Evolutionary conservation across 2,329 filamentous ascomycete species (phyloP).

Genomic region (Penicillium verrucosum): DNA sequence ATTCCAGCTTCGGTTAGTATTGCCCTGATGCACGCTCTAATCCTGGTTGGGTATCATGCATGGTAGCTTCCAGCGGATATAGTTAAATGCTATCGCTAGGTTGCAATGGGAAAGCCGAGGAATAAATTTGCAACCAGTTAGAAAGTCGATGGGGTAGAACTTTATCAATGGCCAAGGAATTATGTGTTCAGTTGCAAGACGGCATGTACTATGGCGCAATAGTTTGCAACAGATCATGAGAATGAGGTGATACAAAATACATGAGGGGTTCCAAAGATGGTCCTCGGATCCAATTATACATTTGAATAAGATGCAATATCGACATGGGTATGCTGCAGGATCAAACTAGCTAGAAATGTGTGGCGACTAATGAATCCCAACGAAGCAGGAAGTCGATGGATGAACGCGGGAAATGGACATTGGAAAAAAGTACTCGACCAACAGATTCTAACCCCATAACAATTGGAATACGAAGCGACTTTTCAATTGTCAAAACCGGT

Average conservation of each 20-base stretch:
- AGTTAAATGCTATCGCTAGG: not conserved
- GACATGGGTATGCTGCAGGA: not conserved
- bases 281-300: not conserved
- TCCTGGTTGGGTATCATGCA: not conserved
- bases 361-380: not conserved
- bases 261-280: not conserved
- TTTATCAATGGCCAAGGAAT: not conserved
- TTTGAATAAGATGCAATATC: not conserved
- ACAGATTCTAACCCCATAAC: not conserved
- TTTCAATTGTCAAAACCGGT: not conserved
- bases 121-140: not conserved
- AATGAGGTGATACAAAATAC: constrained; percentile 1
- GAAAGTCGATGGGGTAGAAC: not conserved
- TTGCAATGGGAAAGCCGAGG: not conserved
- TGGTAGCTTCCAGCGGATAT: not conserved
- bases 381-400: not conserved
- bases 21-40: not conserved
- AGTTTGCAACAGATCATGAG: not conserved
- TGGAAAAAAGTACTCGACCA: not conserved
- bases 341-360: not conserved
- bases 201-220: constrained; percentile 5
- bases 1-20: not conserved
- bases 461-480: too few relatives aligned
- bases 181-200: not conserved
- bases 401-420: not conserved